These are phyloP conservation scores for Nepenthes gracilis DNA, from an alignment of 148 eudicot species.

Conservation along the genomic window DNA sequence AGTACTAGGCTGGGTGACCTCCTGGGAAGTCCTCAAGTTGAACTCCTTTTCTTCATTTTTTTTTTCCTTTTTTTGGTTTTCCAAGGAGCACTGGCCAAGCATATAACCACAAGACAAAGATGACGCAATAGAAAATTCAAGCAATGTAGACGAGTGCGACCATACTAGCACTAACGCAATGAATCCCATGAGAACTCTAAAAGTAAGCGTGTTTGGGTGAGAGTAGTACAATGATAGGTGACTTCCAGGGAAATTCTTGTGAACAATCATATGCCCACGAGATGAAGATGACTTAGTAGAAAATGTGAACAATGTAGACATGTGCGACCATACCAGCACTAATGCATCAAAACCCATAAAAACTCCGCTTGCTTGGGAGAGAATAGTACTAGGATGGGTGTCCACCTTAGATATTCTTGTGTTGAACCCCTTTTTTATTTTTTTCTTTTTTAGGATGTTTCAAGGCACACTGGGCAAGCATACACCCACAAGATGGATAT, in stretches of 20 bases:
- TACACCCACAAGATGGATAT: no score
- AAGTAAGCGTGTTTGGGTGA: background rate
- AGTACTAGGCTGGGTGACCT: background rate
- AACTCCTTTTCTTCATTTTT: background rate
- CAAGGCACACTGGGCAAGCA: no score
- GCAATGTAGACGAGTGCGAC: background rate
- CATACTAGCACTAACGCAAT: conserved; percentile 4
- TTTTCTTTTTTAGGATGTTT: background rate
- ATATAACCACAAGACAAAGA: no score
- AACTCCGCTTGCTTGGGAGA: background rate
- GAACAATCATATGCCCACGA: background rate
- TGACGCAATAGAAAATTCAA: no score
- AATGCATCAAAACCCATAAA: no score
- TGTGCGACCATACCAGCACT: no score
- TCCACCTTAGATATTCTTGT: background rate
- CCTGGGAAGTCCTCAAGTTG: background rate
- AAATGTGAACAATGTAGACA: no score
- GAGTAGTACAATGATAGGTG: background rate
- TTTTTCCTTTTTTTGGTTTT: no score
- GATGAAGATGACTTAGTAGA: no score
- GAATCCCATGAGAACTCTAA: background rate
- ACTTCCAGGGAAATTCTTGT: background rate
- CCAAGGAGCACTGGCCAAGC: no score
- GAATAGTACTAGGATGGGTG: background rate
- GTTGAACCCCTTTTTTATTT: background rate